A percentile compares a stretch with the other conserved stretches of the same genome.
These are phyloP conservation scores for Teratosphaeria nubilosa DNA, from an alignment of 2,329 filamentous ascomycete genomes.

Conservation along the genomic window DNA sequence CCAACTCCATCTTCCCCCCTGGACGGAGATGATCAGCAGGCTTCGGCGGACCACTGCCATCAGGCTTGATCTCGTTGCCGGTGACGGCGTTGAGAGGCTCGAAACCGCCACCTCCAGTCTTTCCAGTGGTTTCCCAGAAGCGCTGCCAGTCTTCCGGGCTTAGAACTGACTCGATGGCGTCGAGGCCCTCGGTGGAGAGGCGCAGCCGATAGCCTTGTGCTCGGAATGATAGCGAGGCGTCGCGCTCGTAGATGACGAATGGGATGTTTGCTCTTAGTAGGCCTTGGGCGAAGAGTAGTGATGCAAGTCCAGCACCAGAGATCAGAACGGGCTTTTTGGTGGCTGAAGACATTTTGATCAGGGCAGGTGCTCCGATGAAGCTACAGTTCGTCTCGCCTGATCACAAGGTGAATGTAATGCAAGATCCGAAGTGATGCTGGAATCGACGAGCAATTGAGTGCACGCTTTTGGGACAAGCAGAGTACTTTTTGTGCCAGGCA, in stretches of 20 bases:
- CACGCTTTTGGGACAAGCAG: background rate
- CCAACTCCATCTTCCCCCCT: slow-evolving; percentile 23
- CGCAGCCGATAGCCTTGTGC: slow-evolving; percentile 54
- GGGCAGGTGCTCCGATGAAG: background rate
- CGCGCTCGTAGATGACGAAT: slow-evolving; percentile 34
- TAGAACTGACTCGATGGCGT: slow-evolving; percentile 52
- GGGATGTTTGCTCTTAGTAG: slow-evolving; percentile 28
- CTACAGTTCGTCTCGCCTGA: background rate
- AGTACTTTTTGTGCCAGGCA: background rate
- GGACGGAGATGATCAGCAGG: slow-evolving; percentile 1
- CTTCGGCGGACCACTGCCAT: background rate
- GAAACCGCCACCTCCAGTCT: slow-evolving; percentile 49
- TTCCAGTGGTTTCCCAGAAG: slow-evolving; percentile 52
- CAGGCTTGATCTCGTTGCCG: slow-evolving; percentile 29
- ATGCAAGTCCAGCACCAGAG: slow-evolving; percentile 31
- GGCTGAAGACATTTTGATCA: background rate
- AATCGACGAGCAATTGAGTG: background rate
- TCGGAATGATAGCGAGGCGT: slow-evolving; percentile 43
- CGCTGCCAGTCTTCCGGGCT: slow-evolving; percentile 31
- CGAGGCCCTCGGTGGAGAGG: slow-evolving; percentile 46
- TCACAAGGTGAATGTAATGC: background rate
- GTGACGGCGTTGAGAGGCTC: slow-evolving; percentile 43
- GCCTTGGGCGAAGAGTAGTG: slow-evolving; percentile 29
- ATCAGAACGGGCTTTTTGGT: slow-evolving; percentile 29
- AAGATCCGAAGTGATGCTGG: background rate